phyloP scores from a whole-genome alignment of 345 rosid species.

The rapeseed (Brassica napus) region Da-Ae NC_063444.1:30975501-30976000 shows the following conservation, averaged over 20 bases:
- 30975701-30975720: background rate
- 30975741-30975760: background rate
- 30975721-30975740: constrained; percentile 1
- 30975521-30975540: background rate
- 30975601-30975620: background rate
- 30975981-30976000: background rate
- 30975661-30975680: background rate
- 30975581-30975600: background rate
- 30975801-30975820: background rate
- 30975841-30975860: background rate
- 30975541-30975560: background rate
- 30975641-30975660: background rate
- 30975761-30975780: background rate
- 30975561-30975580: background rate
- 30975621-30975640: background rate
- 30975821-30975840: background rate
- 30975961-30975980: background rate
- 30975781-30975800: background rate
- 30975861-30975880: background rate
- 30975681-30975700: too few species aligned
- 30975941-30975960: background rate
- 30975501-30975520: background rate
- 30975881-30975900: background rate
- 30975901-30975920: background rate
- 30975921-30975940: background rate